These are phyloP conservation scores for Zelopaecilomyces penicillatus DNA, from an alignment of 2,329 filamentous ascomycete genomes.

Conservation along the genomic window DNA sequence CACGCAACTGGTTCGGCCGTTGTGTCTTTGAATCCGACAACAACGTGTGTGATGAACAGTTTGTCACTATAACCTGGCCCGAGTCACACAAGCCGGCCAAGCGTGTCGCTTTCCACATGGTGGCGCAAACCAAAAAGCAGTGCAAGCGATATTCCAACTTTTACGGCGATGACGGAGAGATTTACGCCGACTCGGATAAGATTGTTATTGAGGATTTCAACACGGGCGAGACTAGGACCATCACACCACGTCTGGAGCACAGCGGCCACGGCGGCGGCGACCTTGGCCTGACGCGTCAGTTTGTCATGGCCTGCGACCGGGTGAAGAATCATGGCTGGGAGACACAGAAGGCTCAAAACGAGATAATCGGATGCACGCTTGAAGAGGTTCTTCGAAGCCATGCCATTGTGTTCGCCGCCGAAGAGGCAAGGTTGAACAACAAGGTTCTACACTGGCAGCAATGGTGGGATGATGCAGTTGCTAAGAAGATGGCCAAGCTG, in stretches of 20 bases:
- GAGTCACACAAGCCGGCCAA: slow-evolving; percentile 63
- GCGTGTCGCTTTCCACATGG: slow-evolving; percentile 88
- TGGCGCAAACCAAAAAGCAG: slow-evolving; percentile 77
- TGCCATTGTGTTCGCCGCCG: slow-evolving; percentile 87
- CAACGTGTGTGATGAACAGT: slow-evolving; percentile 86
- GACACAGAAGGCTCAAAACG: slow-evolving; percentile 62
- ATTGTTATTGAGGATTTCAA: slow-evolving; percentile 63
- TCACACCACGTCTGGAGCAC: slow-evolving; percentile 25
- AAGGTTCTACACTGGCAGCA: slow-evolving; percentile 64
- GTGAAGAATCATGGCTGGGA: slow-evolving; percentile 64
- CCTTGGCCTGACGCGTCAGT: slow-evolving; percentile 63
- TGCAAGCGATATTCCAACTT: slow-evolving; percentile 79
- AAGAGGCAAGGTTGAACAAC: slow-evolving; percentile 66
- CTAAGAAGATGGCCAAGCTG: slow-evolving; percentile 4
- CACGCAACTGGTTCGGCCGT: slow-evolving; percentile 75
- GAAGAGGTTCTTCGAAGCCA: slow-evolving; percentile 87
- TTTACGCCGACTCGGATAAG: slow-evolving; percentile 70
- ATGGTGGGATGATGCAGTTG: slow-evolving; percentile 57
- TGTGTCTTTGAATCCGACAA: slow-evolving; percentile 94
- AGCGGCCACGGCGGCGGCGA: slow-evolving; percentile 34
- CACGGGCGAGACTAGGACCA: slow-evolving; percentile 24
- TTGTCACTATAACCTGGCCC: slow-evolving; percentile 81
- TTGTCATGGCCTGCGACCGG: slow-evolving; percentile 70
- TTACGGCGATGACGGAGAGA: slow-evolving; percentile 80
- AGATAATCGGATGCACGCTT: slow-evolving; percentile 71